These are phyloP conservation scores for Acmispon strigosus DNA, from an alignment of 306 rosid species.

Conservation along the genomic window DNA sequence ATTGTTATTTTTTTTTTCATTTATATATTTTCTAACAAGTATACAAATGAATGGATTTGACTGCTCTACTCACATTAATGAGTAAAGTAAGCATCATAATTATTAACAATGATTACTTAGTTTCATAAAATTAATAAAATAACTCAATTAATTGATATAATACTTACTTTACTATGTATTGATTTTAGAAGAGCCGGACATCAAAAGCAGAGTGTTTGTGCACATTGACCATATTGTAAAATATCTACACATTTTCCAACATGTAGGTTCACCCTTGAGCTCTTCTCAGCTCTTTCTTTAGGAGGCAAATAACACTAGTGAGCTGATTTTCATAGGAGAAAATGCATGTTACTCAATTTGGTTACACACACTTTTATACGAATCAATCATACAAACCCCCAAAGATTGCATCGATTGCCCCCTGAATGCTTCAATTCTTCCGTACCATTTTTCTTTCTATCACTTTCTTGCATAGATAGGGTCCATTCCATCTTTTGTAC, in stretches of 20 bases:
- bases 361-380: not conserved
- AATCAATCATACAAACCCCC: not conserved
- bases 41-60: too few relatives aligned
- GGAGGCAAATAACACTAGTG: not conserved
- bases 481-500: slow-evolving; percentile 2
- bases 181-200: too few relatives aligned
- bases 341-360: slow-evolving; percentile 14
- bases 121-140: too few relatives aligned
- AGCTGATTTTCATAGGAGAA: not conserved
- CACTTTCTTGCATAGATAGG: not conserved
- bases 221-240: too few relatives aligned
- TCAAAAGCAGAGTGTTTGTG: too few relatives aligned
- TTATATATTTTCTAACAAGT: too few relatives aligned
- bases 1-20: too few relatives aligned
- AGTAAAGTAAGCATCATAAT: too few relatives aligned
- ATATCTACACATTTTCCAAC: slow-evolving; percentile 17
- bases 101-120: too few relatives aligned
- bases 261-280: not conserved
- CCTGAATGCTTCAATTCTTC: slow-evolving; percentile 8
- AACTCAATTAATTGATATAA: too few relatives aligned
- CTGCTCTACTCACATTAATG: too few relatives aligned
- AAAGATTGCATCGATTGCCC: slow-evolving; percentile 3
- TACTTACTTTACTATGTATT: too few relatives aligned
- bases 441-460: not conserved
- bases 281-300: not conserved